These are phyloP conservation scores for Monoraphidium neglectum DNA, from an alignment of 139 green algal genomes.

Conservation along the genomic window DNA sequence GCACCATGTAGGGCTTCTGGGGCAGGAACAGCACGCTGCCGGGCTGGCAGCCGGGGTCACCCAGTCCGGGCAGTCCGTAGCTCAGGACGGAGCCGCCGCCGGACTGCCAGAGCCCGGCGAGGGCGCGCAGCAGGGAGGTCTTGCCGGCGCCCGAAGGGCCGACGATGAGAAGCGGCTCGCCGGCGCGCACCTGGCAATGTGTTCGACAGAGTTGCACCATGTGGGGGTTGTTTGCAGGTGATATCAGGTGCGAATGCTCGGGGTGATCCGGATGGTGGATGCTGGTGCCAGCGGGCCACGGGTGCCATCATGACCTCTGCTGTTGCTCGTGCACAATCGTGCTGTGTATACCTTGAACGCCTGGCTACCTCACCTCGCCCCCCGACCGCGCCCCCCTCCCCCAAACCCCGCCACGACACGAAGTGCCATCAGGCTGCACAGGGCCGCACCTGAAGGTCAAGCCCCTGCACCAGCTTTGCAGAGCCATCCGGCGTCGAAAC, in stretches of 20 bases:
- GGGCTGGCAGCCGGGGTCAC: conserved; percentile 17
- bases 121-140: conserved; percentile 86
- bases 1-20: conserved; percentile 96
- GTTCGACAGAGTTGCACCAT: neutral
- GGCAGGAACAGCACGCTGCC: conserved; percentile 83
- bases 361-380: too few relatives aligned
- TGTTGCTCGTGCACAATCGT: conserved; percentile 24
- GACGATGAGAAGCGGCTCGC: conserved; percentile 85
- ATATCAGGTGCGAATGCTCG: neutral
- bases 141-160: conserved; percentile 91
- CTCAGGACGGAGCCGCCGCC: conserved; percentile 65
- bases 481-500: conserved; percentile 70
- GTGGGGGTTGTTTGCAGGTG: neutral
- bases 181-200: conserved; percentile 32
- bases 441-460: conserved; percentile 64
- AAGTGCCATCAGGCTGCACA: too few relatives aligned
- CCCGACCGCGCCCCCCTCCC: too few relatives aligned
- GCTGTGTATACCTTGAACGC: too few relatives aligned
- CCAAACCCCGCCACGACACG: too few relatives aligned
- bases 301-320: neutral
- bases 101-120: conserved; percentile 90
- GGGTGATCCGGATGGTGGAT: neutral
- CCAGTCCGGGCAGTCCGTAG: conserved; percentile 42
- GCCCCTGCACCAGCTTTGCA: conserved; percentile 56
- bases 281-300: neutral